Conservation (phyloP, 192 early-diverging fungal species). For the Gigaspora rosea region DNA sequence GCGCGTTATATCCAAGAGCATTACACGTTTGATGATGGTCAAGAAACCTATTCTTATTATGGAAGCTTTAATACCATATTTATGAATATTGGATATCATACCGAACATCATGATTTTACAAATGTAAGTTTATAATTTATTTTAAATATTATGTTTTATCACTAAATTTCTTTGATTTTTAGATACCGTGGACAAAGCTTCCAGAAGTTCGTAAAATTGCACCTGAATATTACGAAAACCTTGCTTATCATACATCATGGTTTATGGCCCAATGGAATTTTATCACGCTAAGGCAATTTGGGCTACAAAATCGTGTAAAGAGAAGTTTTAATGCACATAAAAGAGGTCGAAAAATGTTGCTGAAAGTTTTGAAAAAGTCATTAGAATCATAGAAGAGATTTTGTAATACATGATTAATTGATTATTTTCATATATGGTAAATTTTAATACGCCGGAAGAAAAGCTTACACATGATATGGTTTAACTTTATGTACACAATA, state of each 20-base stretch:
- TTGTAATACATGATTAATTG: too few relatives aligned
- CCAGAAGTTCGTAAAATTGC: slow-evolving; percentile 79
- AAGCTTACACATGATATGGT: too few relatives aligned
- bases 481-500: too few relatives aligned
- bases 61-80: slow-evolving; percentile 82
- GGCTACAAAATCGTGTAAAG: slow-evolving; percentile 80
- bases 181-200: slow-evolving; percentile 85
- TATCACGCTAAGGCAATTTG: slow-evolving; percentile 68
- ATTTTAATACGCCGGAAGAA: too few relatives aligned
- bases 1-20: slow-evolving; percentile 98
- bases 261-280: slow-evolving; percentile 81
- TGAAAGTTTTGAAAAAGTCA: slow-evolving; percentile 38
- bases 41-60: slow-evolving; percentile 98
- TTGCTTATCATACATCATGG: slow-evolving; percentile 88
- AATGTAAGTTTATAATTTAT: not conserved
- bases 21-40: slow-evolving; percentile 90
- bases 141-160: not conserved
- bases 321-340: slow-evolving; percentile 72
- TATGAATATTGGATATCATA: slow-evolving; percentile 97
- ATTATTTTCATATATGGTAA: too few relatives aligned
- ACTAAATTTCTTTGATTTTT: not conserved
- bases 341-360: slow-evolving; percentile 71
- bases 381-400: not conserved
- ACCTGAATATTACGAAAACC: slow-evolving; percentile 85
- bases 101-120: slow-evolving; percentile 96